Evolutionary conservation across 129 eudicot genomes (phyloP).

Genomic region (Helianthus tuberosus): DNA sequence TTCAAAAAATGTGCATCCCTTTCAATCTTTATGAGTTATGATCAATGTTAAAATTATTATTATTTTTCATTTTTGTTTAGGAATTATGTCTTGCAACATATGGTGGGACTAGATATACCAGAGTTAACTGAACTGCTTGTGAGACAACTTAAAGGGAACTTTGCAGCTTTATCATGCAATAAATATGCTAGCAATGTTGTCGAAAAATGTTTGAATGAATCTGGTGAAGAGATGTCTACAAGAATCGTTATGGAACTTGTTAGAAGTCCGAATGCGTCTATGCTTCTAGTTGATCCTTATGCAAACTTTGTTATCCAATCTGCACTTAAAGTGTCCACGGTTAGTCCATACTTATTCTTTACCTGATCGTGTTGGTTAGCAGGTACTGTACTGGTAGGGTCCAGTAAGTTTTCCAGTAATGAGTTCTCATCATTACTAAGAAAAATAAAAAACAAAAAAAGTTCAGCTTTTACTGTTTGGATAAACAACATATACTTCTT

Average conservation of each 20-base stretch:
- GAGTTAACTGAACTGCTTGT: constrained; percentile 50
- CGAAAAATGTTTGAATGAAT: constrained; percentile 55
- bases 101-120: constrained; percentile 50
- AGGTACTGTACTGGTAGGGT: too few relatives aligned
- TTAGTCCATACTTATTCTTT: constrained; percentile 22
- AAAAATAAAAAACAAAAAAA: too few relatives aligned
- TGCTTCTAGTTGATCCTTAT: constrained; percentile 63
- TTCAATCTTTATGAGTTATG: neutral
- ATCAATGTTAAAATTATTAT: neutral
- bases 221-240: constrained; percentile 44
- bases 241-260: constrained; percentile 54
- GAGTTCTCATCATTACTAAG: too few relatives aligned
- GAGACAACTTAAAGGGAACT: constrained; percentile 51
- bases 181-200: constrained; percentile 80
- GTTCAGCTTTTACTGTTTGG: neutral
- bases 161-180: constrained; percentile 59
- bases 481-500: neutral
- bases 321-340: constrained; percentile 62
- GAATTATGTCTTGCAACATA: constrained; percentile 81
- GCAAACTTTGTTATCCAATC: constrained; percentile 79
- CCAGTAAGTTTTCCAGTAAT: too few relatives aligned
- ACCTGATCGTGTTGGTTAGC: too few relatives aligned
- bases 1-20: neutral
- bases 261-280: constrained; percentile 42
- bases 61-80: constrained; percentile 33